A percentile compares a stretch with the other conserved stretches of the same genome.
Conservation (phyloP, 192 early-diverging fungal genomes). For the Obelidium mucronatum region DNA sequence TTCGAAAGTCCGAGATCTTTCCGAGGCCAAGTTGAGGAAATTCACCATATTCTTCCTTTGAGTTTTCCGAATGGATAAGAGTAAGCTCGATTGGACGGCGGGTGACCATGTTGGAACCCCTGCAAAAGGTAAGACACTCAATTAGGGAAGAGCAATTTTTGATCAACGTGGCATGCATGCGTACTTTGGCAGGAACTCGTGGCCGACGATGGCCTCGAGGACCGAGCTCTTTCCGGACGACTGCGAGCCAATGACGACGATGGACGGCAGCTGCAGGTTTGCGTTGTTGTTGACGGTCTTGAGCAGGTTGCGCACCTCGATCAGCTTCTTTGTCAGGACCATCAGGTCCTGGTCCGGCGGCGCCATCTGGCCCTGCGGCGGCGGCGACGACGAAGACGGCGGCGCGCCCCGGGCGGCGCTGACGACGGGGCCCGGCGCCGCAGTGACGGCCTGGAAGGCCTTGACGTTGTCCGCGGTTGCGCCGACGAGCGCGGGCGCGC, state of each 20-base stretch:
- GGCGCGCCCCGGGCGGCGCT: slow-evolving; percentile 31
- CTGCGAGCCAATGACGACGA: slow-evolving; percentile 63
- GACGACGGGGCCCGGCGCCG: slow-evolving; percentile 47
- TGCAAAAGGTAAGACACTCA: slow-evolving; percentile 27
- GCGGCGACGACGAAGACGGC: background rate
- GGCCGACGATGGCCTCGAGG: slow-evolving; percentile 93
- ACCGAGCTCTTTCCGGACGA: slow-evolving; percentile 92
- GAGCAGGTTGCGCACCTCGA: slow-evolving; percentile 93
- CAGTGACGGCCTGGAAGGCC: slow-evolving; percentile 17
- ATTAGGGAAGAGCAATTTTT: background rate
- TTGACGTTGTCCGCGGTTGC: slow-evolving; percentile 25
- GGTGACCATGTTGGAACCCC: slow-evolving; percentile 93
- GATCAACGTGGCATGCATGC: background rate
- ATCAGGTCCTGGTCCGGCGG: slow-evolving; percentile 82
- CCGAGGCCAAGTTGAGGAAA: slow-evolving; percentile 71
- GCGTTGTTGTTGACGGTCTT: slow-evolving; percentile 78
- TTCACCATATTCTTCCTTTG: slow-evolving; percentile 58
- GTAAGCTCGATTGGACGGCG: slow-evolving; percentile 96
- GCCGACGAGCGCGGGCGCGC: slow-evolving; percentile 20
- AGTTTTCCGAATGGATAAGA: slow-evolving; percentile 86
- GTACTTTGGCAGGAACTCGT: slow-evolving; percentile 94
- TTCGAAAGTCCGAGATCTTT: slow-evolving; percentile 86
- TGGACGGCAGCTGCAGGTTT: slow-evolving; percentile 84
- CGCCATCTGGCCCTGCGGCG: slow-evolving; percentile 42
- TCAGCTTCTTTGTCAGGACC: slow-evolving; percentile 90